These are phyloP conservation scores for Rosa persica DNA, from an alignment of 306 rosid genomes.

Conservation along the genomic window DNA sequence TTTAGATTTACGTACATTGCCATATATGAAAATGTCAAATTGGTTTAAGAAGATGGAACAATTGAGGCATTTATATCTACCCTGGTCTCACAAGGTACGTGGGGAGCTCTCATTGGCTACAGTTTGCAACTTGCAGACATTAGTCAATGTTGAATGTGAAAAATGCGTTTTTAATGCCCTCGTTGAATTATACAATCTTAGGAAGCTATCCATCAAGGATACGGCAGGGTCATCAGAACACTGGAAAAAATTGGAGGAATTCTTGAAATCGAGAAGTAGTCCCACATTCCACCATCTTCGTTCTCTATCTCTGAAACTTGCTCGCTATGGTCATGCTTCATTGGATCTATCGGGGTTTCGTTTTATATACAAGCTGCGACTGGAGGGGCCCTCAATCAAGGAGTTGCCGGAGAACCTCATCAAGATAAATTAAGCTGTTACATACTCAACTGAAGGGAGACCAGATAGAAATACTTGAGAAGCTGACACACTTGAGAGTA, in stretches of 20 bases:
- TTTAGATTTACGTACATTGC: slow-evolving; percentile 36
- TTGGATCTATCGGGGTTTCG: too few species aligned
- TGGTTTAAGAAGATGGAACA: slow-evolving; percentile 34
- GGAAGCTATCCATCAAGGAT: slow-evolving; percentile 12
- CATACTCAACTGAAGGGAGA: slow-evolving; percentile 28
- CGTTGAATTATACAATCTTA: slow-evolving; percentile 30
- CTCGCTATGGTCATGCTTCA: too few species aligned
- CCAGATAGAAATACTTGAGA: slow-evolving; percentile 37
- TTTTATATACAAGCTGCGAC: neutral
- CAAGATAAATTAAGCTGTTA: slow-evolving; percentile 32
- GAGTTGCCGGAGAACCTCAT: neutral
- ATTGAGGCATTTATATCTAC: slow-evolving; percentile 62
- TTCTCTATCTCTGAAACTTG: neutral
- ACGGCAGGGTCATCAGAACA: neutral
- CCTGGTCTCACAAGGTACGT: slow-evolving; percentile 22
- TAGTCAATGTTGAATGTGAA: slow-evolving; percentile 39
- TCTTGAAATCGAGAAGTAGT: neutral
- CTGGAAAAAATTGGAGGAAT: neutral
- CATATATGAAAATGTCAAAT: slow-evolving; percentile 30
- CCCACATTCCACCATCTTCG: neutral
- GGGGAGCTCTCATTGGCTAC: slow-evolving; percentile 28
- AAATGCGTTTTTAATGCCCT: slow-evolving; percentile 27
- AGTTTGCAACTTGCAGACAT: slow-evolving; percentile 43
- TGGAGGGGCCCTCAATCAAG: neutral
- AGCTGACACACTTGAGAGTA: slow-evolving; percentile 45